Evolutionary conservation across 2,329 filamentous ascomycete species (phyloP).

Genomic region (Diaporthe sp.): DNA sequence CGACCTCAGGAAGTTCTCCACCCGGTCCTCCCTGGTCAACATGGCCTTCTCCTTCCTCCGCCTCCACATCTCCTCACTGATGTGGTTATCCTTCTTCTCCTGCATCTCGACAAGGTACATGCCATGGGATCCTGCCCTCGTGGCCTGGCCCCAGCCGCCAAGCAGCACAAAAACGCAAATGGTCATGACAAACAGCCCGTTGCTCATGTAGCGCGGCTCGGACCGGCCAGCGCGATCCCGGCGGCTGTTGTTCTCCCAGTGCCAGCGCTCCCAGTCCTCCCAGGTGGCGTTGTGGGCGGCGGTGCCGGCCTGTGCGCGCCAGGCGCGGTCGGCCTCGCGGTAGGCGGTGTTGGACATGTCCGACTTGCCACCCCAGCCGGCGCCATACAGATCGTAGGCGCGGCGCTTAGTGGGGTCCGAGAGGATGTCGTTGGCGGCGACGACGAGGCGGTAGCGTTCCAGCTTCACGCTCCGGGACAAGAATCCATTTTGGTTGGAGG

Average conservation of each 20-base stretch:
- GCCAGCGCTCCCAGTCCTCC: slow-evolving; percentile 96
- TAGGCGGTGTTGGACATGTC: slow-evolving; percentile 58
- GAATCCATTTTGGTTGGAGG: slow-evolving; percentile 53
- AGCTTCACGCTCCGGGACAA: slow-evolving; percentile 74
- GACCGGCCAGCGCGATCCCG: slow-evolving; percentile 61
- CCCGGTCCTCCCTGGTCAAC: slow-evolving; percentile 72
- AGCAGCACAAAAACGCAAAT: slow-evolving; percentile 77
- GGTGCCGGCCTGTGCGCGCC: slow-evolving; percentile 62
- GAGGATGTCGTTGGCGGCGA: slow-evolving; percentile 89
- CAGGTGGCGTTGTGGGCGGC: slow-evolving; percentile 85
- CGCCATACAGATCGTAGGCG: slow-evolving; percentile 85
- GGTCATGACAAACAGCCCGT: slow-evolving; percentile 81
- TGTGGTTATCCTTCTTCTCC: slow-evolving; percentile 74
- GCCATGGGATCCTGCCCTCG: slow-evolving; percentile 74
- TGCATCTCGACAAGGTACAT: slow-evolving; percentile 75
- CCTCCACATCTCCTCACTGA: slow-evolving; percentile 69
- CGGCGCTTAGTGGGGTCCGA: slow-evolving; percentile 82
- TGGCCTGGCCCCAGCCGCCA: slow-evolving; percentile 79
- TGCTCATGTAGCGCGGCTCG: slow-evolving; percentile 77
- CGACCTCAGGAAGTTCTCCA: slow-evolving; percentile 82
- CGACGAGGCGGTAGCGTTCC: slow-evolving; percentile 91
- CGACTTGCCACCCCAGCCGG: slow-evolving; percentile 80
- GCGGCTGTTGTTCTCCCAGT: slow-evolving; percentile 56
- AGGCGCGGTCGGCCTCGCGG: slow-evolving; percentile 58
- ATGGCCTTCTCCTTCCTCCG: slow-evolving; percentile 66